phyloP scores from a whole-genome alignment of 495 filamentous ascomycete species.

The Penicillium dipodomyicola region DNA sequence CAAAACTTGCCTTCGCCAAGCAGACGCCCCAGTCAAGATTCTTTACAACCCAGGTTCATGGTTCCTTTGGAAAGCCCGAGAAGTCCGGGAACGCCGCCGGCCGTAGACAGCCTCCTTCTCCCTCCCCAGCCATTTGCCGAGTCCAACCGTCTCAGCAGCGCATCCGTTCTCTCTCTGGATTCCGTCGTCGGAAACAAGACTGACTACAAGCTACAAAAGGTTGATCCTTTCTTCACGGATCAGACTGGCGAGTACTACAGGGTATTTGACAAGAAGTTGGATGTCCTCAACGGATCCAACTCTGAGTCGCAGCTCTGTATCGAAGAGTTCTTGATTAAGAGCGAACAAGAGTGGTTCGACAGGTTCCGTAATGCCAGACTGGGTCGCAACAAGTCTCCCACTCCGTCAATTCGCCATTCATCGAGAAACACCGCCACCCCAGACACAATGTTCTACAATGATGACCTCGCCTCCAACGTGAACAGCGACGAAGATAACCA shows the following conservation, averaged over 20 bases:
- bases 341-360: constrained; percentile 68
- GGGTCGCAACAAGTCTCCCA: constrained; percentile 46
- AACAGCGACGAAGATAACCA: constrained; percentile 28
- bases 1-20: constrained; percentile 6
- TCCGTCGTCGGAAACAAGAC: constrained; percentile 59
- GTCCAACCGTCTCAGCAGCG: constrained; percentile 39
- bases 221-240: constrained; percentile 71
- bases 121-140: constrained; percentile 30
- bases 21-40: constrained; percentile 34
- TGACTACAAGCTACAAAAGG: constrained; percentile 65
- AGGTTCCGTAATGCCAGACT: constrained; percentile 57
- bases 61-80: constrained; percentile 5
- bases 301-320: constrained; percentile 62
- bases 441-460: constrained; percentile 34
- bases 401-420: constrained; percentile 42
- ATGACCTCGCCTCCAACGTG: constrained; percentile 30
- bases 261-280: constrained; percentile 57
- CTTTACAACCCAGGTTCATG: constrained; percentile 21
- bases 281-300: constrained; percentile 54
- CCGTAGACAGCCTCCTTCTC: constrained; percentile 36
- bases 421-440: constrained; percentile 33
- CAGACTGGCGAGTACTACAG: constrained; percentile 59
- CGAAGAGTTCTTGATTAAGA: constrained; percentile 63
- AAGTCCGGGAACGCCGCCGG: constrained; percentile 32
- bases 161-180: constrained; percentile 52